Evolutionary conservation across 2,329 filamentous ascomycete genomes (phyloP).

Genomic region (Aureobasidium sp.): DNA sequence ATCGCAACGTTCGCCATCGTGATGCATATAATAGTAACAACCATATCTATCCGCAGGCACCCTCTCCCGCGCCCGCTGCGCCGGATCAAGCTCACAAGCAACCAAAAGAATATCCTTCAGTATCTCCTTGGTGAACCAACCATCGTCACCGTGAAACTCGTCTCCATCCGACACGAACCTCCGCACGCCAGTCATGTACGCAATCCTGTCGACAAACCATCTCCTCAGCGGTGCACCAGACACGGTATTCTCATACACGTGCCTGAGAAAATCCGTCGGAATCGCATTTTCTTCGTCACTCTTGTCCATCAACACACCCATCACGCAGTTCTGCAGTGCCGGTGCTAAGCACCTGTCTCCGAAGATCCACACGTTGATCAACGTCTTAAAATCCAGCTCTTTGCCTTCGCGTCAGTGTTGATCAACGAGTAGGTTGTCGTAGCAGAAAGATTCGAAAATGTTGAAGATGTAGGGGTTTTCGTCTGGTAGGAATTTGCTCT

Average conservation of each 20-base stretch:
- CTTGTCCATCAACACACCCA: neutral
- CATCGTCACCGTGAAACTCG: too few species aligned
- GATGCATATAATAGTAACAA: neutral
- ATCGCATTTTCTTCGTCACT: neutral
- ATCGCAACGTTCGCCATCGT: neutral
- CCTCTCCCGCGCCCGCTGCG: neutral
- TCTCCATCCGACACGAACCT: neutral
- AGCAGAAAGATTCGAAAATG: constrained; percentile 20
- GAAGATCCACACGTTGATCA: constrained; percentile 17
- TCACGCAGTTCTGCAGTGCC: neutral
- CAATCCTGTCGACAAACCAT: neutral
- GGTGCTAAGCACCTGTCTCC: neutral
- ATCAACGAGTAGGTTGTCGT: constrained; percentile 1
- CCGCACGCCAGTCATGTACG: neutral
- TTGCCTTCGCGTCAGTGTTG: neutral
- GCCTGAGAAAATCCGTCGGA: neutral
- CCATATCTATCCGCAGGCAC: neutral
- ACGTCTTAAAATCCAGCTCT: neutral
- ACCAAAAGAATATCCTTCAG: neutral
- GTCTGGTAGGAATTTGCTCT: constrained; percentile 9
- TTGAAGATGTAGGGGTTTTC: constrained; percentile 18
- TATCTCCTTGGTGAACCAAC: neutral
- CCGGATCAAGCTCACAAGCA: neutral
- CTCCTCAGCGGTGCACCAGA: neutral
- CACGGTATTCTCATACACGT: neutral